Percentiles rank a stretch among this genome's conserved stretches.
Evolutionary conservation across 2,329 filamentous ascomycete genomes (phyloP).

Genomic region (Xylaria polymorpha): DNA sequence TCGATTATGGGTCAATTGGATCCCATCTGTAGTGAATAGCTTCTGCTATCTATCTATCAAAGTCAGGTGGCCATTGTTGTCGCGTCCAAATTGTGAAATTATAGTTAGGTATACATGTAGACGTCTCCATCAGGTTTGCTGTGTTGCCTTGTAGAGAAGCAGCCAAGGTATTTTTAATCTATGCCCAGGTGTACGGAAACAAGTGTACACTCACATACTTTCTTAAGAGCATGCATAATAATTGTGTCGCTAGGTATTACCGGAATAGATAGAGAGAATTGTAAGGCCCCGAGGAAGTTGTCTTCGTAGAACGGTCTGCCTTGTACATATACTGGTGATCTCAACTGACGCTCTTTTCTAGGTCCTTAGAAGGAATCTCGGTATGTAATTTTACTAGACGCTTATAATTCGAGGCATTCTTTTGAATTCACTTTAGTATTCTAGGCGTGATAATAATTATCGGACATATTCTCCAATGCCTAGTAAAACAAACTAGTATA

Average conservation of each 20-base stretch:
- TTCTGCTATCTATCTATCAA: background rate
- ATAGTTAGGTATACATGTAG: background rate
- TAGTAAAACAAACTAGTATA: no score
- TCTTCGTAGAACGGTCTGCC: background rate
- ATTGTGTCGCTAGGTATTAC: background rate
- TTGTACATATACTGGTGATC: background rate
- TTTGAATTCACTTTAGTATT: no score
- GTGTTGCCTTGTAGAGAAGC: background rate
- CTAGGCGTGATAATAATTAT: no score
- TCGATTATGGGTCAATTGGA: background rate
- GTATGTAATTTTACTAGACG: no score
- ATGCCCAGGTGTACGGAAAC: background rate
- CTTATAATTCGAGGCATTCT: no score
- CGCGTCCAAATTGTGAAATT: background rate
- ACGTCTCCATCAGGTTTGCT: background rate
- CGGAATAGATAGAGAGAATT: background rate
- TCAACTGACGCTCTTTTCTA: no score
- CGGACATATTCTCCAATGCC: no score
- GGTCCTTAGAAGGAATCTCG: no score
- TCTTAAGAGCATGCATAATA: no score
- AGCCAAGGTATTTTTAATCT: background rate
- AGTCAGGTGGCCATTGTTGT: no score
- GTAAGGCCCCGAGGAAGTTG: background rate
- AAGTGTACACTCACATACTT: background rate
- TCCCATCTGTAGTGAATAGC: background rate